These are phyloP conservation scores for Populus trichocarpa DNA, from an alignment of 441 rosid genomes.

Conservation along the genomic window DNA sequence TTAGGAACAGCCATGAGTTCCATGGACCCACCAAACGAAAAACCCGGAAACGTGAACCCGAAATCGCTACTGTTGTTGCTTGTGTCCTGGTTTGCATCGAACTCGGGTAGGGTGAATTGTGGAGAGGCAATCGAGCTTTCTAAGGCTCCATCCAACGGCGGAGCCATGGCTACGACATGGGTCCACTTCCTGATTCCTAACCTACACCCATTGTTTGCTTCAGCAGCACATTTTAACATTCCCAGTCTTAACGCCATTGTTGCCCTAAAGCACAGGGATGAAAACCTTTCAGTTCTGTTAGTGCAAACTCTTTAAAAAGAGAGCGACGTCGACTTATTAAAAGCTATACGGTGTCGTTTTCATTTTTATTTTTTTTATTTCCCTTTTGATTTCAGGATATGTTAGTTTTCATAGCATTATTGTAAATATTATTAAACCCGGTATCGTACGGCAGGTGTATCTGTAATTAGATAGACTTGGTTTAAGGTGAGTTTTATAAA, in stretches of 20 bases:
- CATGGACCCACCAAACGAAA: conserved; percentile 48
- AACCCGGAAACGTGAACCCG: conserved; percentile 41
- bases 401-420: too few relatives aligned
- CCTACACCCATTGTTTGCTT: conserved; percentile 22
- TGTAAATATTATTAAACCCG: too few relatives aligned
- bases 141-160: conserved; percentile 36
- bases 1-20: conserved; percentile 93
- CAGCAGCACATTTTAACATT: conserved; percentile 35
- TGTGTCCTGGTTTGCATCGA: conserved; percentile 26
- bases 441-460: too few relatives aligned
- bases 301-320: neutral
- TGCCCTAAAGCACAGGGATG: neutral
- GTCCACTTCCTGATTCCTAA: conserved; percentile 30
- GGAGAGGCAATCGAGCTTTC: conserved; percentile 28
- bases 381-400: too few relatives aligned
- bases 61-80: conserved; percentile 17
- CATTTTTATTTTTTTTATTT: too few relatives aligned
- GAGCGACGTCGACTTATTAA: neutral
- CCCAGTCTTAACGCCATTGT: conserved; percentile 52
- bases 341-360: too few relatives aligned
- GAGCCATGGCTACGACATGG: conserved; percentile 42
- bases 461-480: too few relatives aligned
- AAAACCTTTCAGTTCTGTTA: neutral
- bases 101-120: conserved; percentile 41
- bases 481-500: too few relatives aligned